Base-by-base conservation (phyloP, 306 rosid species). In the Sesbania bispinosa region DNA sequence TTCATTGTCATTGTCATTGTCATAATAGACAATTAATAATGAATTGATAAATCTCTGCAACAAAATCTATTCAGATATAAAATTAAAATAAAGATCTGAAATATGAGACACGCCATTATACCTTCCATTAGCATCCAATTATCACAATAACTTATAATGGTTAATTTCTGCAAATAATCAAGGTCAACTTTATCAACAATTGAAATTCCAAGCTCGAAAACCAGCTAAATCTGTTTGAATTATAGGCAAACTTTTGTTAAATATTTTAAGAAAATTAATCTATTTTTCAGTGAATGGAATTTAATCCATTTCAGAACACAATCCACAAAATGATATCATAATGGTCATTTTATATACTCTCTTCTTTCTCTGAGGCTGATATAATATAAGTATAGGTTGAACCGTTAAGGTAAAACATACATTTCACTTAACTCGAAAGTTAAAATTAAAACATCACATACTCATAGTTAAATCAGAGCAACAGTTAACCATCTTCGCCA, bases 401-500 rank as follows among this genome's bases (percentile, higher is more conserved):
- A 64, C 4, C 8, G n/a, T 35, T 26, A 11, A 54, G 62, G 26
- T 20, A 15, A 26, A 43, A 27, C 35, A 14, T 8, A 15, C n/a
- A 70, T 29, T 69, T 45, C n/a, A n/a, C n/a, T n/a, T n/a, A 10
- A 7, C 52, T 36, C 43, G 39, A 42, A 35, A n/a, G n/a, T n/a
- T n/a, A n/a, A 59, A 10, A 9, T 23, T 6, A 26, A 76, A 70
- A 81, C 35, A n/a, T n/a, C n/a, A n/a, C n/a, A n/a, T n/a, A n/a
- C n/a, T n/a, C n/a, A n/a, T n/a, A n/a, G n/a, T n/a, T 32, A 69
- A 26, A 47, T 14, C 1, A 55, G 53, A 41, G 30, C 69, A 65
- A 53, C 5, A 29, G 38, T 30, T 24, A 59, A 59, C 13, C 47
- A 60, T 45, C 14, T 48, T 53, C 26, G 3, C 35, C 41, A 68